Evolutionary conservation across 805 yeast species (phyloP).

Genomic region (Wickerhamomyces bisporus): DNA sequence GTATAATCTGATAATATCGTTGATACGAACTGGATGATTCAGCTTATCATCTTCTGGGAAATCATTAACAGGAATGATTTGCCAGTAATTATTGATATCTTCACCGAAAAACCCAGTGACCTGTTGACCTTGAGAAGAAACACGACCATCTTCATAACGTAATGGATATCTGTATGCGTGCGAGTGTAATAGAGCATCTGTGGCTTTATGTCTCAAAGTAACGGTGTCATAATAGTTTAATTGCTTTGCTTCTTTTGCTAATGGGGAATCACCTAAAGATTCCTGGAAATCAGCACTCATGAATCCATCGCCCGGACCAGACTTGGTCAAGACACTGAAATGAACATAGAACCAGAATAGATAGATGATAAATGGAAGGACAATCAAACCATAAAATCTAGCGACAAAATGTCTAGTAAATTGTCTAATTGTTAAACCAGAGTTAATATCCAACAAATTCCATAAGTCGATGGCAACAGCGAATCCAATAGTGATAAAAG

Average conservation of each 20-base stretch:
- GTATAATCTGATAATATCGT: conserved; percentile 71
- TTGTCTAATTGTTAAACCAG: conserved; percentile 54
- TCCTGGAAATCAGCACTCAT: conserved; percentile 97
- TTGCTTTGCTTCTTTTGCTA: conserved; percentile 64
- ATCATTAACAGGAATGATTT: conserved; percentile 61
- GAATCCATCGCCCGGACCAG: conserved; percentile 95
- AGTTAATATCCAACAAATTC: conserved; percentile 70
- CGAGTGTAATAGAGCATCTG: conserved; percentile 78
- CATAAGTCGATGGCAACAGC: conserved; percentile 87
- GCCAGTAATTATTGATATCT: conserved; percentile 79
- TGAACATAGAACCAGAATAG: conserved; percentile 90
- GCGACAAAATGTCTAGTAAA: conserved; percentile 69
- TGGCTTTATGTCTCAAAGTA: conserved; percentile 75
- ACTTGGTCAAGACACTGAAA: conserved; percentile 70
- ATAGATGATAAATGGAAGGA: conserved; percentile 78
- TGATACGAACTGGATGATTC: conserved; percentile 55
- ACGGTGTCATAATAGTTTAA: conserved; percentile 73
- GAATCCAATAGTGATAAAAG: conserved; percentile 80
- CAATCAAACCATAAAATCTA: conserved; percentile 64
- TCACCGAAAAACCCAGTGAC: conserved; percentile 63
- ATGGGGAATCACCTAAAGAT: conserved; percentile 76
- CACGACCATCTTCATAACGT: conserved; percentile 93
- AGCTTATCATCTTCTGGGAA: conserved; percentile 33
- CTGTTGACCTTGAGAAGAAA: conserved; percentile 92
- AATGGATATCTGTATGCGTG: conserved; percentile 72